phyloP scores from a whole-genome alignment of 2,329 filamentous ascomycete genomes.

The Shiraia bambusicola region DNA sequence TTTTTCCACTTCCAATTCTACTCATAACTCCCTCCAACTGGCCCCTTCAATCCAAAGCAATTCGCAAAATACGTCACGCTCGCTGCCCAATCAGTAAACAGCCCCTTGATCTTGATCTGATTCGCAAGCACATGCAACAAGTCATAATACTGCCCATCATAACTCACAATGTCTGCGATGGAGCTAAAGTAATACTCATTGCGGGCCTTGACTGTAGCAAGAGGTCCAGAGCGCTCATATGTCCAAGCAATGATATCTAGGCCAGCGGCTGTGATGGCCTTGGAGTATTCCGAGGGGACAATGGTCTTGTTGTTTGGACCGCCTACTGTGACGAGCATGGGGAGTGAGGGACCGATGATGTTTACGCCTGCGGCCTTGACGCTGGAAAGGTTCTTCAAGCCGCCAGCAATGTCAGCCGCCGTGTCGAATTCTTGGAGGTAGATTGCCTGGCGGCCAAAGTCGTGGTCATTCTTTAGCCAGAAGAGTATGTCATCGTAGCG shows the following conservation, averaged over 20 bases:
- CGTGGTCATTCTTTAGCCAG: slow-evolving; percentile 64
- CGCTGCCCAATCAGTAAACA: slow-evolving; percentile 68
- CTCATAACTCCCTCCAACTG: slow-evolving; percentile 14
- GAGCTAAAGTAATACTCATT: slow-evolving; percentile 43
- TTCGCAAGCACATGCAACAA: slow-evolving; percentile 62
- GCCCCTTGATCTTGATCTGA: slow-evolving; percentile 60
- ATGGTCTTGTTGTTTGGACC: slow-evolving; percentile 53
- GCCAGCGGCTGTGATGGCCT: slow-evolving; percentile 58
- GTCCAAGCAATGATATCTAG: slow-evolving; percentile 67
- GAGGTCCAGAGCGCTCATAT: slow-evolving; percentile 62
- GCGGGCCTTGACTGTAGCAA: slow-evolving; percentile 47
- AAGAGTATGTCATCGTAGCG: slow-evolving; percentile 61
- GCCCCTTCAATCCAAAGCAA: slow-evolving; percentile 55
- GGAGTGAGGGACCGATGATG: slow-evolving; percentile 62
- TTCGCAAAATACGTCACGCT: slow-evolving; percentile 70
- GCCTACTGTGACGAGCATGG: slow-evolving; percentile 56
- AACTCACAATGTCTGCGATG: slow-evolving; percentile 56
- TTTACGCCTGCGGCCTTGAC: slow-evolving; percentile 59
- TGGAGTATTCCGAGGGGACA: slow-evolving; percentile 63
- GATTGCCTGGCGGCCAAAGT: slow-evolving; percentile 61
- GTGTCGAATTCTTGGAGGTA: slow-evolving; percentile 62
- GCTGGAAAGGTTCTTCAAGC: slow-evolving; percentile 55
- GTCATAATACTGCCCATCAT: slow-evolving; percentile 65
- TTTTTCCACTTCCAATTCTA: too few relatives aligned
- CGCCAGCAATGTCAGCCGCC: slow-evolving; percentile 49